Base-by-base conservation (phyloP, 2,329 filamentous ascomycete genomes). In the Pseudocercospora eumusae region DNA sequence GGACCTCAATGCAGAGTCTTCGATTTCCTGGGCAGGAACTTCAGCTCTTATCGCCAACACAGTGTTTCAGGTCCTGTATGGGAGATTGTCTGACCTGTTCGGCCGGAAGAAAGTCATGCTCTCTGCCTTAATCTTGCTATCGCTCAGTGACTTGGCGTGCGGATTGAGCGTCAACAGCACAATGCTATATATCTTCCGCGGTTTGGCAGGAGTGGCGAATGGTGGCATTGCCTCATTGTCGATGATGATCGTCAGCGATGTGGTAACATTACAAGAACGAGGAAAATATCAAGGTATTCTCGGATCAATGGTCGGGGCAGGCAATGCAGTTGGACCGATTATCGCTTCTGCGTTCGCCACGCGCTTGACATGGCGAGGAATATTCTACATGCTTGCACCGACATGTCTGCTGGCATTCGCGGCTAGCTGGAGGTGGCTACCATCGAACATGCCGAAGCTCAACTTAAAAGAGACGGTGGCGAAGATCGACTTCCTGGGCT, bases 1-100 rank as follows among this genome's bases (percentile, higher is more conserved):
- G n/a, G 74, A 76, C 18, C 67, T 78, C 1, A 59, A 76, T 72
- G 73, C 77, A 1, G 74, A 75, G 7, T 56, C 59, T n/a, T 82
- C 81, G 0, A 86, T 87, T 44, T 78, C 81, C 0, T 85, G 83
- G 83, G 82, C 81, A 0, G 82, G 82, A 6, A 83, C 81, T 0
- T 80, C 82, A 6, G 79, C 79, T 2, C 71, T 86, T 49, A 81
- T 86, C 53, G 82, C 82, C 25, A 84, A 83, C 60, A 88, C 86
- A 0, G 82, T 84, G 40, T 88, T 88, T 66, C 86, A 86, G 64
- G 84, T 88, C 64, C 78, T 89, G 0, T 88, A 88, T 69, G 86
- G 86, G n/a, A 80, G 72, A 21, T 54, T 74, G 9, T 69, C 65
- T n/a, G 71, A 74, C 56, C 64, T 74, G 1, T 74, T 74, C 55